phyloP scores from a whole-genome alignment of 805 yeast genomes.

The Candida sanyiensis region DNA sequence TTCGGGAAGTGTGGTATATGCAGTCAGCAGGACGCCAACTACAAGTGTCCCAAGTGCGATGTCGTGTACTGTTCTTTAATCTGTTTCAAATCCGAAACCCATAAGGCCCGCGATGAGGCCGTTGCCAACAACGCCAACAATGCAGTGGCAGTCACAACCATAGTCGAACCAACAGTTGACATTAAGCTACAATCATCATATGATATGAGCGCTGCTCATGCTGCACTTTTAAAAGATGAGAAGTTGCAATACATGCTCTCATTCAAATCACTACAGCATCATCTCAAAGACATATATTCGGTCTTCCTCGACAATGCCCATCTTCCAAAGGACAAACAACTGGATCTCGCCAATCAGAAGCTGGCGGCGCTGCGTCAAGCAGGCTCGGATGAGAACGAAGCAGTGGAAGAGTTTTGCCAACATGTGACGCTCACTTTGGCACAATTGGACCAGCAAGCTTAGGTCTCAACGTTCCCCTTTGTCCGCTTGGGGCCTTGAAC shows the following conservation, averaged over 20 bases:
- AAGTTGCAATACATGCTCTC: constrained; percentile 40
- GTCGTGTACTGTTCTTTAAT: constrained; percentile 45
- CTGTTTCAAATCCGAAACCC: constrained; percentile 49
- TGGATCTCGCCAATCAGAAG: constrained; percentile 55
- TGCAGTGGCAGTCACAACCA: not conserved
- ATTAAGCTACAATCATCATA: too few species aligned
- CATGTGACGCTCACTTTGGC: constrained; percentile 14
- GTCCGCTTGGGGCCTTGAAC: constrained; percentile 31
- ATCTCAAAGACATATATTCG: constrained; percentile 43
- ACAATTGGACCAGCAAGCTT: constrained; percentile 15
- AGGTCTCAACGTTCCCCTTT: constrained; percentile 30
- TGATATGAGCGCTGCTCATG: constrained; percentile 19
- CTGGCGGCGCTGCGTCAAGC: constrained; percentile 54
- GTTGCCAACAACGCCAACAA: too few species aligned
- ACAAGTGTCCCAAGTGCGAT: constrained; percentile 52
- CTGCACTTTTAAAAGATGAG: constrained; percentile 34
- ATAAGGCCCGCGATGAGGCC: too few species aligned
- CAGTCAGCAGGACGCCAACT: constrained; percentile 33
- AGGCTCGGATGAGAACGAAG: constrained; percentile 60
- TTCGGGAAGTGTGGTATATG: constrained; percentile 18
- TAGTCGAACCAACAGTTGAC: constrained; percentile 11
- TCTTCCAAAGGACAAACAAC: constrained; percentile 48
- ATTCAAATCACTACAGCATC: constrained; percentile 51
- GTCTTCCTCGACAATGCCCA: constrained; percentile 44
- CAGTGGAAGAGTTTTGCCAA: constrained; percentile 64